Evolutionary conservation across 2,329 filamentous ascomycete genomes (phyloP).

Genomic region (Alternaria ethzedia): DNA sequence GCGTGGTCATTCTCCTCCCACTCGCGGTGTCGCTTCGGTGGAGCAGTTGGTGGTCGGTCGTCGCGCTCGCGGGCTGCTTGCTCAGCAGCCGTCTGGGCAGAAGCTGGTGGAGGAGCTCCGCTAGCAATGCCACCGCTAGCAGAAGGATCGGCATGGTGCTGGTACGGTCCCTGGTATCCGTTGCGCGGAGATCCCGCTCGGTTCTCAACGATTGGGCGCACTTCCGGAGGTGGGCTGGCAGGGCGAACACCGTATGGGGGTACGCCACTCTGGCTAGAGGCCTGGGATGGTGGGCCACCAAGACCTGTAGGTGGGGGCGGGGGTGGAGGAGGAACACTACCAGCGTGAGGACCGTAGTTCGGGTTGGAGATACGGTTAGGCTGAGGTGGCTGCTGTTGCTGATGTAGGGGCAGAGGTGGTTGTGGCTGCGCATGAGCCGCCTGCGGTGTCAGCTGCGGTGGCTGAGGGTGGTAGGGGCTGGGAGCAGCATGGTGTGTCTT

Average conservation of each 20-base stretch:
- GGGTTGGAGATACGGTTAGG: conserved; percentile 56
- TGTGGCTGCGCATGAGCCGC: conserved; percentile 58
- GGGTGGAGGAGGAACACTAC: conserved; percentile 60
- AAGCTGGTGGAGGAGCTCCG: conserved; percentile 71
- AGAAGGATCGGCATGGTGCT: conserved; percentile 72
- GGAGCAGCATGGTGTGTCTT: conserved; percentile 63
- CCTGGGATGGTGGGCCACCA: conserved; percentile 60
- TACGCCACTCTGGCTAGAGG: conserved; percentile 57
- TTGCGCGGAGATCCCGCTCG: conserved; percentile 91
- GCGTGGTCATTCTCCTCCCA: conserved; percentile 82
- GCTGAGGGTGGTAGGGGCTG: conserved; percentile 56
- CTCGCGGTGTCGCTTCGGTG: conserved; percentile 83
- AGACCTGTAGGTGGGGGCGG: conserved; percentile 62
- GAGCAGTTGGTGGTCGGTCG: conserved; percentile 75
- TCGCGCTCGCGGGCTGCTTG: conserved; percentile 70
- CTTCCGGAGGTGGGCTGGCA: conserved; percentile 82
- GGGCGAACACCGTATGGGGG: conserved; percentile 70
- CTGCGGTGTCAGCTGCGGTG: conserved; percentile 58
- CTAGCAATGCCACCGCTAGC: conserved; percentile 67
- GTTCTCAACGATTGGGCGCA: conserved; percentile 81
- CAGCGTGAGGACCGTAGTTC: conserved; percentile 54
- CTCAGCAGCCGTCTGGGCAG: conserved; percentile 71
- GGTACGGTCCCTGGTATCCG: conserved; percentile 81
- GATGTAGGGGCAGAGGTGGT: conserved; percentile 46
- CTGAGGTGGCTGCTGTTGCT: conserved; percentile 43